Evolutionary conservation across 169 alveolate species (phyloP).

Genomic region (Plasmodium vinckei): DNA sequence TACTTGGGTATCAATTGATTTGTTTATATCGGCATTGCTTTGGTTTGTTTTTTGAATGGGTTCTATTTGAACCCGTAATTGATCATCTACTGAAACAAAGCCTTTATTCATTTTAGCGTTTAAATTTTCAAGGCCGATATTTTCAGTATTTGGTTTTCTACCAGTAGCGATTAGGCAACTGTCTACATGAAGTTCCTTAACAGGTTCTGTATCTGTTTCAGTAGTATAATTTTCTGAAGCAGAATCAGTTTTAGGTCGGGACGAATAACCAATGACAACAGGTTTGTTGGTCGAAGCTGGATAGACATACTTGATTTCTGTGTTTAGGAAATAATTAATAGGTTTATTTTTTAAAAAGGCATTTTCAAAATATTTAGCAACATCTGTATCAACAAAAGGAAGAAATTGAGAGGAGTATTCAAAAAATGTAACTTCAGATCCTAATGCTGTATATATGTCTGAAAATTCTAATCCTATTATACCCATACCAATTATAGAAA

Average conservation of each 20-base stretch:
- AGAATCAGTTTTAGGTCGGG: background rate
- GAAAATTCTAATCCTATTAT: slow-evolving; percentile 81
- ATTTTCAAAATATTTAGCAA: slow-evolving; percentile 77
- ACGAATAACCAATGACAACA: slow-evolving; percentile 64
- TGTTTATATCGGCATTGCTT: too few relatives aligned
- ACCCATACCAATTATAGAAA: slow-evolving; percentile 80
- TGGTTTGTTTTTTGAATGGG: background rate
- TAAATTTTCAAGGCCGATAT: slow-evolving; percentile 74
- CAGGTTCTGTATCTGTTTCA: background rate
- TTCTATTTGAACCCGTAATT: slow-evolving; percentile 71
- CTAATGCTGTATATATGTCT: slow-evolving; percentile 80
- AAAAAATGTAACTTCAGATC: slow-evolving; percentile 76
- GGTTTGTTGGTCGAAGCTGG: slow-evolving; percentile 31
- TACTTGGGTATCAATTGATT: slow-evolving; percentile 9
- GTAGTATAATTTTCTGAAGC: background rate
- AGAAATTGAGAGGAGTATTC: slow-evolving; percentile 77
- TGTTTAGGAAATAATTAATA: slow-evolving; percentile 30
- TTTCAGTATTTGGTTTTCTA: slow-evolving; percentile 83
- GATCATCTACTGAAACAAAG: slow-evolving; percentile 77
- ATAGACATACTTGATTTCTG: slow-evolving; percentile 52
- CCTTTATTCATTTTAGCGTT: slow-evolving; percentile 75
- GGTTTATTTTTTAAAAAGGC: slow-evolving; percentile 46
- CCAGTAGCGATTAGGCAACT: slow-evolving; percentile 86
- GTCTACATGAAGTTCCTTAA: slow-evolving; percentile 78
- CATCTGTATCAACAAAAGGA: slow-evolving; percentile 77